These are phyloP conservation scores for Eucalyptus polybractea DNA, from an alignment of 345 rosid genomes.

Conservation along the genomic window DNA sequence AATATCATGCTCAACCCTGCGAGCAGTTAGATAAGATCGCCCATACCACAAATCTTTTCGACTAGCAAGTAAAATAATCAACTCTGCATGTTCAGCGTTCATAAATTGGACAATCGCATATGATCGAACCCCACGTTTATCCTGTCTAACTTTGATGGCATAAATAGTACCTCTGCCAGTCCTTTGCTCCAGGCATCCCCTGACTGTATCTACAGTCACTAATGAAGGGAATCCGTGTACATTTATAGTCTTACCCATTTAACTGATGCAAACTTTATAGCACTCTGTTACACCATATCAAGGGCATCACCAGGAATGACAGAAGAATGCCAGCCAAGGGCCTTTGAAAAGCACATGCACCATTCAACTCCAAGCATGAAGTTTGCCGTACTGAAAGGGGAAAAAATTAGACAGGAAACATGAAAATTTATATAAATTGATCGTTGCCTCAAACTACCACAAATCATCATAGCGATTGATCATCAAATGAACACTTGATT, in stretches of 20 bases:
- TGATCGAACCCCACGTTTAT: slow-evolving; percentile 18
- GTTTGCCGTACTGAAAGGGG: neutral
- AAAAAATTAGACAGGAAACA: neutral
- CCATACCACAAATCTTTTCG: slow-evolving; percentile 9
- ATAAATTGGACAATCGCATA: slow-evolving; percentile 60
- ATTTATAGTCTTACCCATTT: slow-evolving; percentile 54
- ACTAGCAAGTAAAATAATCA: slow-evolving; percentile 6
- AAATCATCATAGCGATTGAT: neutral
- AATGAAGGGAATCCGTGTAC: slow-evolving; percentile 35
- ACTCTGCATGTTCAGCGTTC: slow-evolving; percentile 8
- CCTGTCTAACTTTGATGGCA: slow-evolving; percentile 35
- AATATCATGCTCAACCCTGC: slow-evolving; percentile 30
- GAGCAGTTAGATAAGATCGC: slow-evolving; percentile 32
- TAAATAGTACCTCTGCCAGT: slow-evolving; percentile 28
- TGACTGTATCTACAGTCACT: slow-evolving; percentile 22
- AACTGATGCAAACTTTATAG: neutral
- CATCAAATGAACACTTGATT: neutral
- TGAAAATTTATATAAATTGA: neutral
- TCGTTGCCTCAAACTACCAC: neutral
- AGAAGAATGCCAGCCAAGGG: neutral
- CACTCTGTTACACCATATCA: neutral
- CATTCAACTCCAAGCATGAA: neutral
- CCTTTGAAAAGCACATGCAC: neutral
- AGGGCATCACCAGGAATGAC: neutral
- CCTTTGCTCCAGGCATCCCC: slow-evolving; percentile 19